These are phyloP conservation scores for Wickerhamiella occidentalis DNA, from an alignment of 805 yeast genomes.

Conservation along the genomic window DNA sequence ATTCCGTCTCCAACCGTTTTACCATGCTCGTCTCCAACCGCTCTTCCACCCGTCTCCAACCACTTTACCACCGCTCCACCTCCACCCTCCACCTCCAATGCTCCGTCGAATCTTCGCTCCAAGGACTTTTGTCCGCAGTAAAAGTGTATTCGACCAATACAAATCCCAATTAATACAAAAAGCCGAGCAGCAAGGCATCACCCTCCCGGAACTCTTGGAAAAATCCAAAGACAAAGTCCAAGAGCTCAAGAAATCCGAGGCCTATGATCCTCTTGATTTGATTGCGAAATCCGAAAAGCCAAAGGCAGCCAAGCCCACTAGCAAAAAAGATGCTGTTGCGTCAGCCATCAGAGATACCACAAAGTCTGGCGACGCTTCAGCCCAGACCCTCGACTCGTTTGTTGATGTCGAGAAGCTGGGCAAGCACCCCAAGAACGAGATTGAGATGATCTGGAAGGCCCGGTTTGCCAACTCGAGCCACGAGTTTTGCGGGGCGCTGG, in stretches of 20 bases:
- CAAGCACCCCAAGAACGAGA: constrained; percentile 45
- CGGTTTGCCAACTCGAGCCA: constrained; percentile 54
- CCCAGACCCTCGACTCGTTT: constrained; percentile 59
- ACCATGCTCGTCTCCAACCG: too few species aligned
- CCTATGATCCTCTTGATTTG: constrained; percentile 15
- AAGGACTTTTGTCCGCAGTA: constrained; percentile 1
- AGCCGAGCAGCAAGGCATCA: constrained; percentile 18
- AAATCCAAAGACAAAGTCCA: constrained; percentile 12
- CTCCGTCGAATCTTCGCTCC: neutral
- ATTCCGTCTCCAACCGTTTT: too few species aligned
- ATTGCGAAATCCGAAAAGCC: constrained; percentile 12
- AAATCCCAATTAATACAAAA: constrained; percentile 32
- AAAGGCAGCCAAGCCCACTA: neutral
- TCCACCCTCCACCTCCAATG: neutral
- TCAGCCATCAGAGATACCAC: neutral
- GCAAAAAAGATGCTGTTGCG: neutral
- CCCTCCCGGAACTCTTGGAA: constrained; percentile 17
- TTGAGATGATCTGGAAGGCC: constrained; percentile 81
- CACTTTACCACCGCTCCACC: neutral
- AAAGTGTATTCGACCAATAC: constrained; percentile 29
- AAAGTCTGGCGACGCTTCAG: constrained; percentile 15
- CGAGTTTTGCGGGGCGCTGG: constrained; percentile 53
- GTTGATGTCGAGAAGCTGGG: constrained; percentile 55
- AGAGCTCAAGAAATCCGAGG: constrained; percentile 15
- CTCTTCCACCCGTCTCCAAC: neutral